Conservation (phyloP, 140 eudicot species). For the Erigeron philadelphicus region DNA sequence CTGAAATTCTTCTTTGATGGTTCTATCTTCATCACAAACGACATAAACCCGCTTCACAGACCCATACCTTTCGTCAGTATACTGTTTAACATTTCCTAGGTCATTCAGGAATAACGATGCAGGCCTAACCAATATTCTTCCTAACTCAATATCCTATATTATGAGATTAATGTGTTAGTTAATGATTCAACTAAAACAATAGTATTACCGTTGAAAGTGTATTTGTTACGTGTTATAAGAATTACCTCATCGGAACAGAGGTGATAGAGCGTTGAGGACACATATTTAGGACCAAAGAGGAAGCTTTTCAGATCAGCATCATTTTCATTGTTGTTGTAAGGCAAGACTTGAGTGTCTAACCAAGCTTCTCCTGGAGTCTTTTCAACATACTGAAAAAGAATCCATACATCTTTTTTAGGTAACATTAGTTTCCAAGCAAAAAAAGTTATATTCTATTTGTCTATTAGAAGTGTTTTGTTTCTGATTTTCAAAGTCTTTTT, state of each 20-base stretch:
- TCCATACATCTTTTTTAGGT: neutral
- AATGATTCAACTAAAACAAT: neutral
- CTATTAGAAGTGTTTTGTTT: too few species aligned
- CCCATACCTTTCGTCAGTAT: conserved; percentile 26
- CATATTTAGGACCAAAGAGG: conserved; percentile 45
- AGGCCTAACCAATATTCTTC: conserved; percentile 30
- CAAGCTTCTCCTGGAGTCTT: conserved; percentile 30
- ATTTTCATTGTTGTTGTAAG: conserved; percentile 24
- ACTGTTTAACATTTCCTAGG: conserved; percentile 1
- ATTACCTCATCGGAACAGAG: conserved; percentile 47
- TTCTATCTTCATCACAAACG: conserved; percentile 31
- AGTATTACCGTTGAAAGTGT: neutral
- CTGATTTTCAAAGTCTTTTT: too few species aligned
- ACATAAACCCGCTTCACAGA: conserved; percentile 29
- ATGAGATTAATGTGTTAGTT: neutral
- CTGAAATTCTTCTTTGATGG: conserved; percentile 20
- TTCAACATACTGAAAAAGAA: conserved; percentile 27
- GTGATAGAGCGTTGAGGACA: conserved; percentile 43
- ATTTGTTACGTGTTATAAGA: neutral
- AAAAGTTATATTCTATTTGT: too few species aligned
- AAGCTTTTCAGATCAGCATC: conserved; percentile 26
- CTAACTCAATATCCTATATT: conserved; percentile 43
- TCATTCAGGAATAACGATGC: conserved; percentile 31
- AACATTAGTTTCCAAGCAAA: too few species aligned
- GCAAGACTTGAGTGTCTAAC: conserved; percentile 42